A percentile compares a stretch with the other conserved stretches of the same genome.
These are phyloP conservation scores for Sporothrix protearum DNA, from an alignment of 2,329 filamentous ascomycete species.

Conservation along the genomic window DNA sequence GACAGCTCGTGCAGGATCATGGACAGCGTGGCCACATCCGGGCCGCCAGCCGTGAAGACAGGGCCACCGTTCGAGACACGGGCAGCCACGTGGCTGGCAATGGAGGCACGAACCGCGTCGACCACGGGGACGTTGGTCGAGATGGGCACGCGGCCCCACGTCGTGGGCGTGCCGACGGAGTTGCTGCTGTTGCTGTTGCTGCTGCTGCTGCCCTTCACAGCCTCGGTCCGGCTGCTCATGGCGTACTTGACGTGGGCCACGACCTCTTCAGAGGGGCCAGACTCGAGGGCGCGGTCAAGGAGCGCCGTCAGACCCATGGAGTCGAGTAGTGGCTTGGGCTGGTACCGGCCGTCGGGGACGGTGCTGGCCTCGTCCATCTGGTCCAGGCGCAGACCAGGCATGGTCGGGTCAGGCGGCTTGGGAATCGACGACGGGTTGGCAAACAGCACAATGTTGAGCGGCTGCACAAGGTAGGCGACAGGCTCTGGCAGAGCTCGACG, in stretches of 20 bases:
- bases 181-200: no score
- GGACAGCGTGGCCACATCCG: conserved; percentile 70
- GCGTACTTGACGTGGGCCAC: conserved; percentile 73
- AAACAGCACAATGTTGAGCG: conserved; percentile 83
- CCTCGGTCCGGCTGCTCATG: conserved; percentile 54
- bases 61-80: conserved; percentile 58
- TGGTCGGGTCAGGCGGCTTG: conserved; percentile 71
- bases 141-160: conserved; percentile 63
- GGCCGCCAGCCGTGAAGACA: conserved; percentile 60
- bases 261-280: conserved; percentile 65
- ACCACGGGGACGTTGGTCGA: conserved; percentile 68
- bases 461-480: conserved; percentile 82
- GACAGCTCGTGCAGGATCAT: conserved; percentile 71
- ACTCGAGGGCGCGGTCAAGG: conserved; percentile 56
- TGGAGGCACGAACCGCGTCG: conserved; percentile 78
- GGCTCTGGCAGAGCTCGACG: conserved; percentile 72
- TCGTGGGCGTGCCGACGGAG: conserved; percentile 29
- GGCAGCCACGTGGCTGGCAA: conserved; percentile 69
- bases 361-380: conserved; percentile 70
- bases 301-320: conserved; percentile 56
- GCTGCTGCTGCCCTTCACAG: conserved; percentile 46
- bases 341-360: conserved; percentile 61
- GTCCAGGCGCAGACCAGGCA: conserved; percentile 71
- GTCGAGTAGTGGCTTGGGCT: conserved; percentile 55
- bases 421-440: conserved; percentile 66